phyloP scores from a whole-genome alignment of 1,284 basidiomycete genomes.

The Cutaneotrichosporon curvatum region DNA sequence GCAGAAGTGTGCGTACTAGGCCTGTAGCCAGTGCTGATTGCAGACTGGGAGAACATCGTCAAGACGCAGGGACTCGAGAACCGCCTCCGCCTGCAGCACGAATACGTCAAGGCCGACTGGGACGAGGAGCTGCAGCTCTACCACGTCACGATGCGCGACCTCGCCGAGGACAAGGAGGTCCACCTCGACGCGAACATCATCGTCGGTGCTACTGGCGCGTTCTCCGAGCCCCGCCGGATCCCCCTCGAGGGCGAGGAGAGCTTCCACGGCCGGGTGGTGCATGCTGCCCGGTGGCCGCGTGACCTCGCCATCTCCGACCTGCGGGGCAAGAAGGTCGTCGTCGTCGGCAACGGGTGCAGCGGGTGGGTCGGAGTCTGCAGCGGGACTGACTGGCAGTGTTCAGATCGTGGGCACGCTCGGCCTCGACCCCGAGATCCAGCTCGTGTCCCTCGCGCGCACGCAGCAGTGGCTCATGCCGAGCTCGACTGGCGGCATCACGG shows the following conservation, averaged over 20 bases:
- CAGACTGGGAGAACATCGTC: conserved; percentile 18
- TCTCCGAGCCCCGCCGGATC: conserved; percentile 14
- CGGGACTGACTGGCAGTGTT: too few relatives aligned
- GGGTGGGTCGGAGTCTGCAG: conserved; percentile 1
- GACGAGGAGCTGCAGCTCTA: conserved; percentile 8
- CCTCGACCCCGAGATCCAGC: conserved; percentile 15
- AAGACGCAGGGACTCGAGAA: conserved; percentile 12
- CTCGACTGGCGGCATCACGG: conserved; percentile 1
- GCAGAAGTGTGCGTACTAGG: conserved; percentile 9
- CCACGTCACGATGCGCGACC: conserved; percentile 13
- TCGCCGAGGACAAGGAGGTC: conserved; percentile 10
- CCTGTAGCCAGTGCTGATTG: neutral
- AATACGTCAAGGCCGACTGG: conserved; percentile 16
- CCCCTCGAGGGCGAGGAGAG: conserved; percentile 15
- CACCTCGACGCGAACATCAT: conserved; percentile 11
- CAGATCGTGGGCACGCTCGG: conserved; percentile 18
- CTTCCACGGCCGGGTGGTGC: conserved; percentile 23
- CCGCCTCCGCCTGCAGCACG: conserved; percentile 13
- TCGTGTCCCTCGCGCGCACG: conserved; percentile 15
- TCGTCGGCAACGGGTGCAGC: conserved; percentile 20
- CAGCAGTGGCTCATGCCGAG: conserved; percentile 18
- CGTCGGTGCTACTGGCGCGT: conserved; percentile 13
- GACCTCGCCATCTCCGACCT: conserved; percentile 15
- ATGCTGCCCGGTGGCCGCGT: conserved; percentile 24
- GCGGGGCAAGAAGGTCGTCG: conserved; percentile 14